Evolutionary conservation across 805 yeast species (phyloP).

Genomic region (Brettanomyces sp.): DNA sequence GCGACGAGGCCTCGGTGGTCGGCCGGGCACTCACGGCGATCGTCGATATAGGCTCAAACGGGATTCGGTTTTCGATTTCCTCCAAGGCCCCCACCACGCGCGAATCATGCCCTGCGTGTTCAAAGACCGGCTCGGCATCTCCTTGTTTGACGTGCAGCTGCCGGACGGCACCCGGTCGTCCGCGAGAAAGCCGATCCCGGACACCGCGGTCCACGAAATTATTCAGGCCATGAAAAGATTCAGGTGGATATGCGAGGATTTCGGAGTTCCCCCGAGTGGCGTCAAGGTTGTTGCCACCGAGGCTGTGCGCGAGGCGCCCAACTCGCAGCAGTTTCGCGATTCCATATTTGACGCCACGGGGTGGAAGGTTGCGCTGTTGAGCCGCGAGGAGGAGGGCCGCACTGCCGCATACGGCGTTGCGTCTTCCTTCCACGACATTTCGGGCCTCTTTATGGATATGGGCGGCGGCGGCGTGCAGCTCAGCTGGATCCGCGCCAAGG

Average conservation of each 20-base stretch:
- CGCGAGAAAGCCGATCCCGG: constrained; percentile 35
- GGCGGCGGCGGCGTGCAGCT: constrained; percentile 67
- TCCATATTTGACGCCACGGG: constrained; percentile 50
- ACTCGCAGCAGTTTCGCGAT: constrained; percentile 48
- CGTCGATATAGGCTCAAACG: constrained; percentile 73
- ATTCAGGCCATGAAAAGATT: constrained; percentile 58
- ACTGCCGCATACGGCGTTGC: constrained; percentile 69
- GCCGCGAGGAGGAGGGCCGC: constrained; percentile 56
- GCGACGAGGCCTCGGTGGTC: constrained; percentile 45
- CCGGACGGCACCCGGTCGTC: constrained; percentile 32
- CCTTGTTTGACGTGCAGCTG: constrained; percentile 39
- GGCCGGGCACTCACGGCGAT: constrained; percentile 53
- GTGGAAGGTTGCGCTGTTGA: constrained; percentile 54
- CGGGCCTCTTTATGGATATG: constrained; percentile 63
- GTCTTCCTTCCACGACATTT: constrained; percentile 55
- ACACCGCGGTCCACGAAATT: constrained; percentile 48
- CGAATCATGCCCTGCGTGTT: constrained; percentile 71
- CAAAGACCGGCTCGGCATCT: constrained; percentile 64
- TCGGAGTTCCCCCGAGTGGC: constrained; percentile 56
- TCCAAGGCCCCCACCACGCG: constrained; percentile 62
- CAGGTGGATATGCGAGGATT: constrained; percentile 60
- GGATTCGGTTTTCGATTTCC: constrained; percentile 63
- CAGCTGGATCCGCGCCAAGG: constrained; percentile 54
- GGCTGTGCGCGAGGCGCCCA: constrained; percentile 62
- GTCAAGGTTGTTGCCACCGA: constrained; percentile 68